Base-by-base conservation (phyloP, 495 filamentous ascomycete genomes). In the Aspergillus homomorphus region DNA sequence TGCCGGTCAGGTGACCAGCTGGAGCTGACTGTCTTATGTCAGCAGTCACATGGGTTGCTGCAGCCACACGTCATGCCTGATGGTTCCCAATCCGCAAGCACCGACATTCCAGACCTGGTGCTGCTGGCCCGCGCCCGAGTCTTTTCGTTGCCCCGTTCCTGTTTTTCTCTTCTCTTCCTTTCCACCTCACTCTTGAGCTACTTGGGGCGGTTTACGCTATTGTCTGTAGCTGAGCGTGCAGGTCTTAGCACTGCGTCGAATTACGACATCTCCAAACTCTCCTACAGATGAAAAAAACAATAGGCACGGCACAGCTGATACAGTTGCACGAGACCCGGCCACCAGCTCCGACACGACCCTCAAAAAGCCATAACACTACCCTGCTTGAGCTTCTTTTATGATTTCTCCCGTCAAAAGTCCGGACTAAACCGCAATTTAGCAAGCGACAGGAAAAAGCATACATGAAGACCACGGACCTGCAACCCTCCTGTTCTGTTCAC, bases 401-500 rank as follows among this genome's bases (percentile, higher is more conserved):
- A 14, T 6, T 30, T 38, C 33, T 38, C 4, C 10, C 33, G 10
- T 38, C 4, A 9, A 10, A 2, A 10, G 33, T 38, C 33, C 10
- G 10, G 12, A 38, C 10, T 14, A 7, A 28, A 28, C 26, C 26
- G 26, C 26, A 28, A n/a, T n/a, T n/a, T 9, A 30, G 12, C 20
- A 46, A 24, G 48, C 3, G 18, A 24, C 0, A 26, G n/a, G 20
- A n/a, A 45, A 21, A 69, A 70, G 67, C 67, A 70, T 76, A 76
- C 69, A 77, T 78, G 73, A 77, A 72, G 71, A 61, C 68, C 64
- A 50, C 59, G 67, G 57, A 58, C 57, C 45, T 59, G 53, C 51
- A 57, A 51, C 57, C 28, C 61, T 59, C 63, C 59, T 66, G 64
- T 54, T 63, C 63, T 65, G 58, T 69, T 58, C 54, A 70, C 64